Evolutionary conservation across 1,139 yeast species (phyloP), one percentile per base, ranked within the genome.

Genomic region (Pichia sp.): DNA sequence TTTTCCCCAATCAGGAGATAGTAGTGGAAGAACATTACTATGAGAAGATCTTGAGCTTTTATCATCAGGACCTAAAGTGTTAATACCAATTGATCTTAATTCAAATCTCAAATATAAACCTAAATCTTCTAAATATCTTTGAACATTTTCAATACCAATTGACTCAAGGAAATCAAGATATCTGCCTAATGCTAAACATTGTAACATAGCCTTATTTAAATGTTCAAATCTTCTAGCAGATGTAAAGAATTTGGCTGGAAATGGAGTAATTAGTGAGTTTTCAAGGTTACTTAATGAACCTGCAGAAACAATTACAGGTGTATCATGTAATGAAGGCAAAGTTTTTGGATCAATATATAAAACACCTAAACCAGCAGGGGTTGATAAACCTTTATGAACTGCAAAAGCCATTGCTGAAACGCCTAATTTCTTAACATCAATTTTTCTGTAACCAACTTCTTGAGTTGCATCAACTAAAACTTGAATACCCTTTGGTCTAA

Each of bases 391-490:
- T 29, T 49, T 49, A 29, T 49, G 52, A 18, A 33, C 18, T 2
- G 44, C 46, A 46, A 41, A 49, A 27, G 46, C 39, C 29, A 49
- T 16, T 10, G 50, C 52, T 10, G 52, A 49, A 28, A 46, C 50
- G 13, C 46, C 49, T 11, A 49, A 34, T 5, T 45, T 33, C 33
- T 42, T 41, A 30, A 49, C 52, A 46, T 49, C 48, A 19, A 49
- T 46, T 19, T 46, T 42, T 11, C 52, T 45, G 28, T 42, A 46
- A 8, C 49, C 52, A 29, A 49, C 19, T 42, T 49, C 50, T 34
- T 49, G 52, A 11, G 52, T 49, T 8, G 50, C 52, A 41, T 49
- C 52, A 28, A 49, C 50, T 42, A 49, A 41, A 13, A 49, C 44
- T 6, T 49, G 49, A 38, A 49, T 49, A 27, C 52, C 50, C n/a